Base-by-base conservation (phyloP, 2,329 filamentous ascomycete species). In the Pseudocercospora musae region DNA sequence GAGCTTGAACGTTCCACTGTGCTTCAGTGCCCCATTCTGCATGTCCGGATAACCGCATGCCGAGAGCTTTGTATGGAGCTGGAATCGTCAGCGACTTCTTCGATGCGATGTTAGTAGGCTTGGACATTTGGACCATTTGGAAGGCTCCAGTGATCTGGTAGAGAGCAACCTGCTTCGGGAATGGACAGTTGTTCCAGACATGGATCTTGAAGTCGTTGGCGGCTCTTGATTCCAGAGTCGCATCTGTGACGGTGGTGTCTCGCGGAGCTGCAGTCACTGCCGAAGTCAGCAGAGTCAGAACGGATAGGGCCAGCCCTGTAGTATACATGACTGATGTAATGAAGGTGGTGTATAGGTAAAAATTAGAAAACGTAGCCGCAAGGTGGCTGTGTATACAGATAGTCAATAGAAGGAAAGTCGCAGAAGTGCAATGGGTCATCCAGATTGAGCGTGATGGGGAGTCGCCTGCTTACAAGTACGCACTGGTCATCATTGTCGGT, bases 21-120 rank as follows among this genome's bases (percentile, higher is more conserved):
- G 58, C 63, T 2, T 27, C 70, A 11, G 62, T 64, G 21, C 69
- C 69, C 67, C 66, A 65, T 49, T 73, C 69, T 8, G 70, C 71
- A 59, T 69, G 65, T 25, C 63, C 70, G 40, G 68, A 70, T 29
- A 73, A 65, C 25, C 71, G 70, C 69, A 72, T 68, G 40, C 71
- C 71, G 50, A 63, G 50, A 13, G 55, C 70, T n/a, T 60, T 60
- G 68, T 60, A 73, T 23, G 66, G 66, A 2, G 70, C 69, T 4
- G 54, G 15, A 58, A 72, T 67, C 40, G 44, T 60, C n/a, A 46
- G 48, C 13, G 57, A 23, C 29, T 59, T 52, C n/a, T 63, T 62
- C 21, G 69, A 46, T 2, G 37, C 20, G 60, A 69, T 65, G 63
- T 62, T 67, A 44, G 58, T 60, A 1, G 69, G 63, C 9, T 57